Conservation (phyloP, 2,329 filamentous ascomycete genomes). For the Neophaeococcomyces aloes region DNA sequence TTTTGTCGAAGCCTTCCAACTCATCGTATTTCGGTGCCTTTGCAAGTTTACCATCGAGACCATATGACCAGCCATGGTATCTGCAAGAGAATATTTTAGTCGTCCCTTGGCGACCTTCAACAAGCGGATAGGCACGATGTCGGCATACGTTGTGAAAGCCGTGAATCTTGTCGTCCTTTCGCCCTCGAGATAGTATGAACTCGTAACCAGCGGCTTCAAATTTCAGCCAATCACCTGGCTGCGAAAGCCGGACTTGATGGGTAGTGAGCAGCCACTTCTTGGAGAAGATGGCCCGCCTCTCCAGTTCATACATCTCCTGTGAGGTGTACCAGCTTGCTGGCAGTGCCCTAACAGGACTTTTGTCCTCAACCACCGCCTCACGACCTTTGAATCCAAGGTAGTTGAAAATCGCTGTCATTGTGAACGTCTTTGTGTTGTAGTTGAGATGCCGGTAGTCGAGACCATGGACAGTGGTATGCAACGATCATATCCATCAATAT, state of each 20-base stretch:
- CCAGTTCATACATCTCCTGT: conserved; percentile 39
- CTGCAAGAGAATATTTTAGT: conserved; percentile 45
- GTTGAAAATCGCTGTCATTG: conserved; percentile 13
- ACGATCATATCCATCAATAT: no score
- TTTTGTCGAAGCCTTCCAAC: conserved; percentile 48
- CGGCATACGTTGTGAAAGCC: conserved; percentile 55
- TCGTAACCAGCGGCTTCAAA: conserved; percentile 37
- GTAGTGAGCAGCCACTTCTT: conserved; percentile 38
- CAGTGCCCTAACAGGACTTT: conserved; percentile 26
- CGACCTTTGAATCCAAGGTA: conserved; percentile 5
- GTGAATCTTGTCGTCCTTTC: conserved; percentile 44
- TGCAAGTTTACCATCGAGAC: conserved; percentile 46
- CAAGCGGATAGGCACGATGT: conserved; percentile 48
- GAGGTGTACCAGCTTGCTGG: conserved; percentile 46
- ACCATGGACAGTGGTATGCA: no score
- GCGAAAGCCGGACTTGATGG: conserved; percentile 36
- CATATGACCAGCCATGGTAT: conserved; percentile 56
- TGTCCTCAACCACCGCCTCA: conserved; percentile 3
- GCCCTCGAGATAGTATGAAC: conserved; percentile 43
- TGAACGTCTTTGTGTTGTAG: no score
- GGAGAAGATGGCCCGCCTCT: conserved; percentile 40
- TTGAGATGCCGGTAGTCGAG: no score
- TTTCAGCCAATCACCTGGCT: conserved; percentile 34
- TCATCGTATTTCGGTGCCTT: conserved; percentile 51
- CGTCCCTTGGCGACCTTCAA: conserved; percentile 23